Percentiles rank a stretch among this genome's conserved stretches.
phyloP scores from a whole-genome alignment of 306 rosid species.

The Canavalia ensiformis region DNA sequence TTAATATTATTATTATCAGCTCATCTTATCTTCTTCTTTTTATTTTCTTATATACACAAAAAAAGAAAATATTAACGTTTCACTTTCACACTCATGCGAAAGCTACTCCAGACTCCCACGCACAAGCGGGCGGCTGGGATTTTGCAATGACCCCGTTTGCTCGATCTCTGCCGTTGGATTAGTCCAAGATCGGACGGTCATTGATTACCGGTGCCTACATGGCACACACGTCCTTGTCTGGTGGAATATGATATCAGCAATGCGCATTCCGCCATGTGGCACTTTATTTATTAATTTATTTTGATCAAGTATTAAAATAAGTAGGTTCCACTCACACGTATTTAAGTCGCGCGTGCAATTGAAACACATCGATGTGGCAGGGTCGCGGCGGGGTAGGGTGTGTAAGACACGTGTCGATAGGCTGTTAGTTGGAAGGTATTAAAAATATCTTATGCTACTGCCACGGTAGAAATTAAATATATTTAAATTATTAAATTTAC shows the following conservation, averaged over 20 bases:
- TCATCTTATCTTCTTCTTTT: slow-evolving; percentile 4
- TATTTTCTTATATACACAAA: neutral
- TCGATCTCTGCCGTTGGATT: neutral
- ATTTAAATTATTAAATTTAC: neutral
- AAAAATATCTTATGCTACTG: slow-evolving; percentile 22
- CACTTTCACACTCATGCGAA: neutral
- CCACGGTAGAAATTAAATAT: neutral
- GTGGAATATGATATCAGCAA: slow-evolving; percentile 5
- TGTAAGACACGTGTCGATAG: neutral
- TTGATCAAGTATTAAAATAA: neutral
- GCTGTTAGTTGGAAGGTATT: neutral
- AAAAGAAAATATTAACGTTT: neutral
- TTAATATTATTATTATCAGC: neutral
- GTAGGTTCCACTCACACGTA: neutral
- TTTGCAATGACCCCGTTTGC: neutral
- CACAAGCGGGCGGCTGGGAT: slow-evolving; percentile 23
- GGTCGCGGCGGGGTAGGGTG: neutral
- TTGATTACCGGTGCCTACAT: neutral
- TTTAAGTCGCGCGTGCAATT: neutral
- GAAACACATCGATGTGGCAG: neutral
- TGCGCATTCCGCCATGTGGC: slow-evolving; percentile 17
- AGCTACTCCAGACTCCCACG: neutral
- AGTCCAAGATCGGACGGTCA: neutral
- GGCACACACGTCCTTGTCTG: slow-evolving; percentile 43
- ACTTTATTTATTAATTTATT: neutral